Conservation (phyloP, 2,329 filamentous ascomycete species). For the Exophiala sp. region DNA sequence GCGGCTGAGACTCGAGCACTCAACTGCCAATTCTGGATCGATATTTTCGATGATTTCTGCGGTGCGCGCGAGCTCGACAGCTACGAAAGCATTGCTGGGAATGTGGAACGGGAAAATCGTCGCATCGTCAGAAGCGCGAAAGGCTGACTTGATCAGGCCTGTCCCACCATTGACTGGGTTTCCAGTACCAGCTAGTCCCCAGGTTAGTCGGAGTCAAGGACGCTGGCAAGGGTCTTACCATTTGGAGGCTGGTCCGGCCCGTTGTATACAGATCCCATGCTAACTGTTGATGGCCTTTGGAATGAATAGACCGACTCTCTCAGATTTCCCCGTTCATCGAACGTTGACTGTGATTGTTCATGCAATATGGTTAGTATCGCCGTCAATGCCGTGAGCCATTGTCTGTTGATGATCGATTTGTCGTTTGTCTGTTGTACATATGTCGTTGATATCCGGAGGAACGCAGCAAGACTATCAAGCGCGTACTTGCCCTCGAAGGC, state of each 20-base stretch:
- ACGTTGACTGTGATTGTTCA: constrained; percentile 76
- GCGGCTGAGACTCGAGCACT: background rate
- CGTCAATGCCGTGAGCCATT: constrained; percentile 76
- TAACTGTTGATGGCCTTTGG: background rate
- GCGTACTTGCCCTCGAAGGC: constrained; percentile 99
- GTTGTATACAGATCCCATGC: constrained; percentile 36
- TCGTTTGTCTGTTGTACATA: constrained; percentile 78
- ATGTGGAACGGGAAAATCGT: constrained; percentile 93
- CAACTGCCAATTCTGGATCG: background rate
- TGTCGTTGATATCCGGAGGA: constrained; percentile 78
- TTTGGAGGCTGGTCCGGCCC: constrained; percentile 42
- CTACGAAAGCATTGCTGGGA: constrained; percentile 93
- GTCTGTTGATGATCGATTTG: constrained; percentile 68
- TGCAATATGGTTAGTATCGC: constrained; percentile 70
- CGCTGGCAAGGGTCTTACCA: background rate
- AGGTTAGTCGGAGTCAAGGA: constrained; percentile 45
- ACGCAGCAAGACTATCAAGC: constrained; percentile 89
- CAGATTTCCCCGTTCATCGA: constrained; percentile 48
- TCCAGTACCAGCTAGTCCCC: constrained; percentile 59
- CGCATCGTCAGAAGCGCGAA: constrained; percentile 91
- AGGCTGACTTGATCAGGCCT: constrained; percentile 83
- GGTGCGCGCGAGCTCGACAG: constrained; percentile 75
- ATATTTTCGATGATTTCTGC: constrained; percentile 38
- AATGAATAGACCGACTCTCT: background rate
- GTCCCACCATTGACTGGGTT: constrained; percentile 85